Base-by-base conservation (phyloP, 139 green algal species). In the Chlamydomonas sp. region DNA sequence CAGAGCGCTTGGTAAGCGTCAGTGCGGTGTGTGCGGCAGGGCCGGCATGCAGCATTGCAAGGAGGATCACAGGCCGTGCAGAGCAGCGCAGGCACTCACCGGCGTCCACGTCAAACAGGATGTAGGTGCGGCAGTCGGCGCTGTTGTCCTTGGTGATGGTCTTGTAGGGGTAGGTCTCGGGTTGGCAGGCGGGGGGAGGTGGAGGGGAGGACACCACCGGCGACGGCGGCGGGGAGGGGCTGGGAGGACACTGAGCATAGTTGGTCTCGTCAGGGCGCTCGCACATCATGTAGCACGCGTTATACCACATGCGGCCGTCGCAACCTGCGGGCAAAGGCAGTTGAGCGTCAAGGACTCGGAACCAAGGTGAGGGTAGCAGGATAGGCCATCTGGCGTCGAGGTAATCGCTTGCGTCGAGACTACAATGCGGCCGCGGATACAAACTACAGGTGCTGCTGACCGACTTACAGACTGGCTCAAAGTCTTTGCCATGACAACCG, bases 271-370 rank as follows among this genome's bases (percentile, higher is more conserved):
- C 73, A 5, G 80, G 80, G 5, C 59, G 62, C n/a, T 80, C 61
- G 71, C 82, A 87, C 2, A 49, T 5, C 71, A 87, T 73, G 82
- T 80, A 80, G 62, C 82, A 87, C 1, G 82, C 59, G 82, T 87
- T 87, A 72, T 80, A 87, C 71, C 71, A 87, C 82, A 80, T 79
- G n/a, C 49, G 60, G 31, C 82, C 60, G 71, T 87, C 62, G 60
- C 61, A 66, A 72, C 82, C 79, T 0, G 80, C 82, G 71, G 82
- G 82, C 71, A 49, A 49, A 49, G 31, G 31, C 31, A 49, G 31
- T 49, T 49, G 31, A 49, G 31, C 31, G 31, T 49, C 31, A 49
- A 49, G 31, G 31, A 49, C 31, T 49, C 31, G 31, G 31, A 49
- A 49, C 31, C 31, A 49, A 49, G 31, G 31, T 49, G 31, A 49